These are phyloP conservation scores for Truncatella angustata DNA, from an alignment of 2,329 filamentous ascomycete genomes.

Conservation along the genomic window DNA sequence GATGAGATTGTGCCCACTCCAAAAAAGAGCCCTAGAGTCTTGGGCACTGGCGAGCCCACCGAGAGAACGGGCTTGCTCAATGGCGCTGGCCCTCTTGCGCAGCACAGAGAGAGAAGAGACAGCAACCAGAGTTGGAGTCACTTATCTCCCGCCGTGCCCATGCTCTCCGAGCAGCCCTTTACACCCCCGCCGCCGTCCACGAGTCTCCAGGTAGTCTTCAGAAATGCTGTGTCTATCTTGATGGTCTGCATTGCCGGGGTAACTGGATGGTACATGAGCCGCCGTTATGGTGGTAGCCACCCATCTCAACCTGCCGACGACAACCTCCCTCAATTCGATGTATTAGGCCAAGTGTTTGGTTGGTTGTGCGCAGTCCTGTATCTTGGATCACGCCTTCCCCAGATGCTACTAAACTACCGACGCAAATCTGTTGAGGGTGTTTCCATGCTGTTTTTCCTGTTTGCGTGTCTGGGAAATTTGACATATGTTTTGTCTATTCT, in stretches of 20 bases:
- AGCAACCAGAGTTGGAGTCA: conserved; percentile 62
- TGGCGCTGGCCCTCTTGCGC: conserved; percentile 40
- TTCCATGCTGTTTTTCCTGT: conserved; percentile 91
- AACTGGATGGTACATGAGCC: conserved; percentile 78
- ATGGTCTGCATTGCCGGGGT: conserved; percentile 84
- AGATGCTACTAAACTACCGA: conserved; percentile 87
- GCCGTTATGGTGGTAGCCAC: conserved; percentile 39
- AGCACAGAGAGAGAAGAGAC: conserved; percentile 43
- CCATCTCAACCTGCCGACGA: conserved; percentile 36
- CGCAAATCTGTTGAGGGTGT: conserved; percentile 93
- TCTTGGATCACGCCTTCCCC: conserved; percentile 83
- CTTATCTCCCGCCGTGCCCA: conserved; percentile 78
- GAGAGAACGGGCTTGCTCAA: conserved; percentile 54
- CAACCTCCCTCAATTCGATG: conserved; percentile 63
- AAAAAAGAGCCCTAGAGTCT: conserved; percentile 36
- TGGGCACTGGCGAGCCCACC: conserved; percentile 37
- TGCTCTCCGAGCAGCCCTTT: conserved; percentile 52
- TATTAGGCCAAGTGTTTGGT: conserved; percentile 85
- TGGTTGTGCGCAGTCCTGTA: conserved; percentile 90
- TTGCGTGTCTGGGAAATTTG: conserved; percentile 91
- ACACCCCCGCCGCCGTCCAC: conserved; percentile 47
- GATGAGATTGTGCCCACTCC: conserved; percentile 48
- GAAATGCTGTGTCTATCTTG: conserved; percentile 73
- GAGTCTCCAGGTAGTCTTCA: conserved; percentile 56
- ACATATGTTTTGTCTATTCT: conserved; percentile 92